Conservation (phyloP, 176 grass and related monocot genomes). For the Tuctoria greenei region DNA sequence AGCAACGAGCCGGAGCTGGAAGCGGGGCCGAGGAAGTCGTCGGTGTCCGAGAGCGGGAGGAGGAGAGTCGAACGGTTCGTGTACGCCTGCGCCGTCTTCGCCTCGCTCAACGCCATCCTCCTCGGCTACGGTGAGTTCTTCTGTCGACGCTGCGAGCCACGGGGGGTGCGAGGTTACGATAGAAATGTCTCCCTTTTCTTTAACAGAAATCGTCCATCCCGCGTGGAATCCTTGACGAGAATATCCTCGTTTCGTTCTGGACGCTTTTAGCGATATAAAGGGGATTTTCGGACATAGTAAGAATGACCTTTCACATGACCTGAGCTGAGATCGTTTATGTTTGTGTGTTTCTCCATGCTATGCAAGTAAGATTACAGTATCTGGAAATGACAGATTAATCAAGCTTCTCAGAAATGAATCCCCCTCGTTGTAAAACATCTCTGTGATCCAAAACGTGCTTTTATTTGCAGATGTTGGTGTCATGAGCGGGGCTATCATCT, state of each 20-base stretch:
- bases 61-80: slow-evolving; percentile 45
- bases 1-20: slow-evolving; percentile 35
- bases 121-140: slow-evolving; percentile 59
- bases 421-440: background rate
- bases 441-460: background rate
- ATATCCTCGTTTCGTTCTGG: background rate
- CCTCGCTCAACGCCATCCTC: slow-evolving; percentile 61
- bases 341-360: background rate
- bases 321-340: background rate
- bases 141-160: background rate
- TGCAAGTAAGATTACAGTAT: background rate
- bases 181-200: background rate
- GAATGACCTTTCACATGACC: background rate
- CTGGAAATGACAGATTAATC: background rate
- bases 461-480: slow-evolving; percentile 82
- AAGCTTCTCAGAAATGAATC: slow-evolving; percentile 1
- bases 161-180: background rate
- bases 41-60: slow-evolving; percentile 31
- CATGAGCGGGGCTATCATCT: slow-evolving; percentile 83
- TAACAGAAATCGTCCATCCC: background rate
- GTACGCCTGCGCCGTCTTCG: slow-evolving; percentile 47
- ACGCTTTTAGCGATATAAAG: background rate
- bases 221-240: slow-evolving; percentile 22
- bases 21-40: background rate
- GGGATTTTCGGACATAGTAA: background rate